Percentiles rank a stretch among this genome's conserved stretches.
Conservation (phyloP, 805 yeast species). For the Wickerhamiella alocasiicola region DNA sequence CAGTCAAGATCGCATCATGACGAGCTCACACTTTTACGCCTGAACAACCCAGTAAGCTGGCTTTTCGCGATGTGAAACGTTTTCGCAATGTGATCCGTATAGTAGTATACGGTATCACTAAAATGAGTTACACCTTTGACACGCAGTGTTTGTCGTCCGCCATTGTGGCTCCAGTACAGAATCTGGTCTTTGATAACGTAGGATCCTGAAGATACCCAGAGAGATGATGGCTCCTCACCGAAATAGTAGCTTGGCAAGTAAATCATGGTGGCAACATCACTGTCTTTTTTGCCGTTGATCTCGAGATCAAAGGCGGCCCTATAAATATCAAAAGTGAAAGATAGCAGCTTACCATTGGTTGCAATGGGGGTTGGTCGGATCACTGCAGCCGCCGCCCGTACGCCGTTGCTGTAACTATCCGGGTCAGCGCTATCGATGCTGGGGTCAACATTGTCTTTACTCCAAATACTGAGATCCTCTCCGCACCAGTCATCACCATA, state of each 20-base stretch:
- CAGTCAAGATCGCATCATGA: not conserved
- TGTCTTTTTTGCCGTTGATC: constrained; percentile 23
- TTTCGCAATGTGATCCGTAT: constrained; percentile 16
- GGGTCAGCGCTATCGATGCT: constrained; percentile 2
- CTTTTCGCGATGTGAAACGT: constrained; percentile 2
- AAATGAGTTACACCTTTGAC: constrained; percentile 17
- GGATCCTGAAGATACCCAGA: constrained; percentile 14
- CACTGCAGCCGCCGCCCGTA: constrained; percentile 62
- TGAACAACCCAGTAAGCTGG: constrained; percentile 2
- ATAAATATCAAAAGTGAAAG: constrained; percentile 48
- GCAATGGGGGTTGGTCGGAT: constrained; percentile 65
- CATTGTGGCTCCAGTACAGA: constrained; percentile 19
- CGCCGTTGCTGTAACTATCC: constrained; percentile 35
- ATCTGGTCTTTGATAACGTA: constrained; percentile 14
- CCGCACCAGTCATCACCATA: constrained; percentile 92
- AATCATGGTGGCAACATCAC: constrained; percentile 32
- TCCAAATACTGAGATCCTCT: constrained; percentile 86
- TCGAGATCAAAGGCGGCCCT: constrained; percentile 37
- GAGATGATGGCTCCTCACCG: constrained; percentile 20
- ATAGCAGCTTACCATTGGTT: constrained; percentile 44
- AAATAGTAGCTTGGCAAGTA: constrained; percentile 67
- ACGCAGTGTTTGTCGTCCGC: constrained; percentile 15
- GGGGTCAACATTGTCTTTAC: constrained; percentile 27
- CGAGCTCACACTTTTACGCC: not conserved
- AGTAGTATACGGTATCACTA: constrained; percentile 17